A percentile compares a stretch with the other conserved stretches of the same genome.
These are phyloP conservation scores for Solanum hybrid DNA, from an alignment of 305 asterid species.

Conservation along the genomic window DNA sequence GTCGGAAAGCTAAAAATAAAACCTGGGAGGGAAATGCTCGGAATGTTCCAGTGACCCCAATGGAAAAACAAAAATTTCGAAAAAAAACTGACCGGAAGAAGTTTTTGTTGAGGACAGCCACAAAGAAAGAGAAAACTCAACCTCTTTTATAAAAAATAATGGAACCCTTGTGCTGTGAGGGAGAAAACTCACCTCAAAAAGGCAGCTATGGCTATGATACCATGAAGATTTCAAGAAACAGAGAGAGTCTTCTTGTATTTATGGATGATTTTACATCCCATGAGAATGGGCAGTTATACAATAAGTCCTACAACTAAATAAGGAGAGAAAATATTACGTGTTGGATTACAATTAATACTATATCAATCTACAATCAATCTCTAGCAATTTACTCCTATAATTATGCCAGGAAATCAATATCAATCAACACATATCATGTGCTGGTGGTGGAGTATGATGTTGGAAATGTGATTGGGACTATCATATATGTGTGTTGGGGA, in stretches of 20 bases:
- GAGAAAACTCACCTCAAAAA: background rate
- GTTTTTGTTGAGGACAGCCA: background rate
- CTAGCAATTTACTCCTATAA: background rate
- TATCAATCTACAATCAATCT: background rate
- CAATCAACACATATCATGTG: background rate
- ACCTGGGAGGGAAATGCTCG: background rate
- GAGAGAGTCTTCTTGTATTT: background rate
- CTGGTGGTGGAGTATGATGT: background rate
- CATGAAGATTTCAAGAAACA: background rate
- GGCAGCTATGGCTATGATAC: background rate
- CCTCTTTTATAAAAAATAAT: background rate
- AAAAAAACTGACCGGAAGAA: background rate
- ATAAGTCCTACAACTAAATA: background rate
- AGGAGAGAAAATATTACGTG: background rate
- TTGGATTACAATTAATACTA: background rate
- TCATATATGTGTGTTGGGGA: background rate
- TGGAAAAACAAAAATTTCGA: background rate
- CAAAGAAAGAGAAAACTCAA: background rate
- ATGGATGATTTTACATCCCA: background rate
- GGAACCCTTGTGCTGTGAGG: background rate
- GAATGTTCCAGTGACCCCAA: background rate
- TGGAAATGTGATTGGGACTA: background rate
- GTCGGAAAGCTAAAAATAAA: background rate
- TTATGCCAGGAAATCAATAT: background rate
- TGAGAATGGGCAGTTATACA: background rate